phyloP scores from a whole-genome alignment of 495 filamentous ascomycete species.

The Mytilinidion resinicola region DNA sequence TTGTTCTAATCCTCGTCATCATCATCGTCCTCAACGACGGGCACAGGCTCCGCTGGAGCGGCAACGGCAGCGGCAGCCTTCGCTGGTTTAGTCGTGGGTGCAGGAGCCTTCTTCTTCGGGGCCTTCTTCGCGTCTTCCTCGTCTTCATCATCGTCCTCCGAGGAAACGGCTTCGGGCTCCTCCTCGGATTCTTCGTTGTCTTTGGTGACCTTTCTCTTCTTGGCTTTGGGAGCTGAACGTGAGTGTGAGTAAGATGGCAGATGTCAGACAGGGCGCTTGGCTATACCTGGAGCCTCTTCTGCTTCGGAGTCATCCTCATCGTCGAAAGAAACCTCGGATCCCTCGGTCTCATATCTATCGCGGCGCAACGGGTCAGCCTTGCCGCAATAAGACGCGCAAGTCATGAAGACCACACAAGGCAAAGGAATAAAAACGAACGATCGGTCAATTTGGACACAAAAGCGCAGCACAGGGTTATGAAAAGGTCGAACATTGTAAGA shows the following conservation, averaged over 20 bases:
- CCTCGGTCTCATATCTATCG: slow-evolving; percentile 29
- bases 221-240: slow-evolving; percentile 4
- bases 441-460: not conserved
- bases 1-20: slow-evolving; percentile 15
- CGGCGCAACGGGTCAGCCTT: slow-evolving; percentile 17
- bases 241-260: not conserved
- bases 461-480: not conserved
- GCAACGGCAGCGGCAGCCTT: slow-evolving; percentile 20
- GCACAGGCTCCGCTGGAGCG: slow-evolving; percentile 20
- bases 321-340: slow-evolving; percentile 29
- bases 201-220: slow-evolving; percentile 21
- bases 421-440: not conserved
- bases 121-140: slow-evolving; percentile 18
- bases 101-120: slow-evolving; percentile 25
- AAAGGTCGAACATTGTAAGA: not conserved
- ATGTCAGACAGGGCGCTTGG: not conserved
- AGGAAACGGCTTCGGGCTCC: slow-evolving; percentile 14
- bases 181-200: slow-evolving; percentile 23
- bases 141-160: slow-evolving; percentile 17
- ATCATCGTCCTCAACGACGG: slow-evolving; percentile 30
- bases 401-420: not conserved
- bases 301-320: slow-evolving; percentile 26
- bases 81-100: slow-evolving; percentile 23
- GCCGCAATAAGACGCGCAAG: not conserved
- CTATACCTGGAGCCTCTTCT: slow-evolving; percentile 15